A percentile compares a stretch with the other conserved stretches of the same genome.
phyloP scores from a whole-genome alignment of 768 basidiomycete genomes.

The Hygrocybe punicea region DNA sequence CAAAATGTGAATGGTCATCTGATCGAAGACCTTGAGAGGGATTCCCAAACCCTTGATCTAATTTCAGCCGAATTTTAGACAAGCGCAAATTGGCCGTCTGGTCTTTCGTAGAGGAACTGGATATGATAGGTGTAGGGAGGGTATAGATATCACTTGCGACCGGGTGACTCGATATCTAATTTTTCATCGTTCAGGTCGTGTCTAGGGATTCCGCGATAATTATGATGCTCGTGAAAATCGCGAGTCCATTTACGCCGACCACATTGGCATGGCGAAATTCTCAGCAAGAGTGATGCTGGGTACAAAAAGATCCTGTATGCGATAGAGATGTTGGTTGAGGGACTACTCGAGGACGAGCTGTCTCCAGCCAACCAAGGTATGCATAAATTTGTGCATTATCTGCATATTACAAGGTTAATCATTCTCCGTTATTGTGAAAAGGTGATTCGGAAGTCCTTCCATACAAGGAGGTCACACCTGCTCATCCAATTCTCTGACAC shows the following conservation, averaged over 20 bases:
- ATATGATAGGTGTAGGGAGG: not conserved
- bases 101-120: not conserved
- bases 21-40: not conserved
- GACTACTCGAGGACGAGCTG: not conserved
- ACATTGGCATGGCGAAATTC: not conserved
- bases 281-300: not conserved
- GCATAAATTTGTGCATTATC: too few species aligned
- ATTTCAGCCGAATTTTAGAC: not conserved
- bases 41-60: not conserved
- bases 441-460: not conserved
- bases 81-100: not conserved
- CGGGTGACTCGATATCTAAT: not conserved
- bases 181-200: not conserved
- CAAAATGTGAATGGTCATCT: not conserved
- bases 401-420: too few species aligned
- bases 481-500: not conserved
- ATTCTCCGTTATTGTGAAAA: not conserved
- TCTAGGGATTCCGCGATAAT: not conserved
- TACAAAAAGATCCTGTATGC: not conserved
- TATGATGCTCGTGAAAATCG: not conserved
- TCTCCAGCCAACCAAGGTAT: too few species aligned
- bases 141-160: not conserved
- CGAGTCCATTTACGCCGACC: conserved; percentile 1
- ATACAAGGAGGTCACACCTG: not conserved
- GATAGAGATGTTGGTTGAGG: not conserved